Conservation (phyloP, 169 alveolate species). For the Plasmodium fragile region DNA sequence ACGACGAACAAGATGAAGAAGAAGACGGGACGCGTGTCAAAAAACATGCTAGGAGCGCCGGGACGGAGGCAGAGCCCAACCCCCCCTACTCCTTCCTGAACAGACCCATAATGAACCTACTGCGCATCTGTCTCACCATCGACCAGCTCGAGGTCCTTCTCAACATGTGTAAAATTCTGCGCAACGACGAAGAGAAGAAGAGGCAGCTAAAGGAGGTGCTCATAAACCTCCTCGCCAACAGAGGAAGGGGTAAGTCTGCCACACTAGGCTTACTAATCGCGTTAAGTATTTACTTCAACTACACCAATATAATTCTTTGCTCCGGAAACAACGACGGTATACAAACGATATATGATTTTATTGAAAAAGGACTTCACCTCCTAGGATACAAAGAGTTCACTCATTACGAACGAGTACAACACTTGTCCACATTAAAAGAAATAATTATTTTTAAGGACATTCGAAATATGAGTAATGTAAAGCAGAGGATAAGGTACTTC, state of each 20-base stretch:
- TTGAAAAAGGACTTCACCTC: conserved; percentile 94
- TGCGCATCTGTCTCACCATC: conserved; percentile 46
- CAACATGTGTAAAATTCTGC: conserved; percentile 59
- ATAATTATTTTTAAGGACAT: conserved; percentile 40
- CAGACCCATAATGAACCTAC: conserved; percentile 17
- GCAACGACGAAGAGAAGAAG: conserved; percentile 57
- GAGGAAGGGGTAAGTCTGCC: conserved; percentile 99
- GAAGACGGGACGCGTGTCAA: no score
- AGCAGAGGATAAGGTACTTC: conserved; percentile 78
- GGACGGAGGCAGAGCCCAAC: neutral
- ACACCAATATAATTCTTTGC: conserved; percentile 96
- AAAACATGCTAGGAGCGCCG: no score
- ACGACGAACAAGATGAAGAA: neutral
- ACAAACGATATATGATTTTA: conserved; percentile 97
- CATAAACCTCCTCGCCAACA: conserved; percentile 92
- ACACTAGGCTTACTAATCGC: conserved; percentile 97
- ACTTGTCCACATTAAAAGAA: conserved; percentile 77
- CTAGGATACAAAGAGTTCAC: conserved; percentile 94
- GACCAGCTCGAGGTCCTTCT: conserved; percentile 48
- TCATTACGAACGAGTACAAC: conserved; percentile 89
- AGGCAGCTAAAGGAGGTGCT: conserved; percentile 56
- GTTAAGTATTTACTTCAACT: conserved; percentile 92
- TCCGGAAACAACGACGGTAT: conserved; percentile 99
- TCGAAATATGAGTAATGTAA: conserved; percentile 43
- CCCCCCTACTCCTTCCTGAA: conserved; percentile 9